These are phyloP conservation scores for Trichophyton mentagrophytes DNA, from an alignment of 2,329 filamentous ascomycete species.

Conservation along the genomic window DNA sequence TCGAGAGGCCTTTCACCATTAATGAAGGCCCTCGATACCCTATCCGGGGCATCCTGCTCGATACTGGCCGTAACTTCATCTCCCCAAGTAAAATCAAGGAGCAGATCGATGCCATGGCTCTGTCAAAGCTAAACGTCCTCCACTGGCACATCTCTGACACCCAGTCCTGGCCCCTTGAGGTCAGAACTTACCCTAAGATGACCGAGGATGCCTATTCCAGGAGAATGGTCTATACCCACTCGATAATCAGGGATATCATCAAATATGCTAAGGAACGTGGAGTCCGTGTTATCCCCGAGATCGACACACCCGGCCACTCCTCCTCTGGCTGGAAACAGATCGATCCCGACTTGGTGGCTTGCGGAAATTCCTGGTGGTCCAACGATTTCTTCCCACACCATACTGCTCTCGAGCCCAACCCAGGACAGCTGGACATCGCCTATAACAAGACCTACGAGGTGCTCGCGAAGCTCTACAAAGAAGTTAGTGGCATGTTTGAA, in stretches of 20 bases:
- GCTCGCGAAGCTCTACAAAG: conserved; percentile 42
- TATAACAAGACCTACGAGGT: conserved; percentile 45
- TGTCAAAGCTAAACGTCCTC: conserved; percentile 46
- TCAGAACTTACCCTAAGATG: conserved; percentile 40
- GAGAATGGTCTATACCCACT: conserved; percentile 36
- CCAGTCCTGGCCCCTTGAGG: conserved; percentile 44
- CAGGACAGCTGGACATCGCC: conserved; percentile 44
- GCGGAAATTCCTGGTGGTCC: conserved; percentile 47
- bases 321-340: conserved; percentile 45
- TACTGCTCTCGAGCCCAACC: conserved; percentile 45
- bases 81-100: conserved; percentile 40
- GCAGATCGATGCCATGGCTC: conserved; percentile 43
- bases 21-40: conserved; percentile 41
- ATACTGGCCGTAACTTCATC: conserved; percentile 44
- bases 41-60: conserved; percentile 44
- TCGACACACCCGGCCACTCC: conserved; percentile 50
- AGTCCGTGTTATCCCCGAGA: conserved; percentile 48
- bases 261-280: conserved; percentile 42
- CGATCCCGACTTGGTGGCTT: conserved; percentile 44
- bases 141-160: conserved; percentile 46
- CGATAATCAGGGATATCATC: conserved; percentile 34
- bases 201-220: conserved; percentile 42
- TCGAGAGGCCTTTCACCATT: conserved; percentile 43
- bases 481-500: conserved; percentile 39
- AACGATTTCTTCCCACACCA: conserved; percentile 44